Evolutionary conservation across 371 early-diverging fungal genomes (phyloP).

Genomic region (Umbelopsis sp.): DNA sequence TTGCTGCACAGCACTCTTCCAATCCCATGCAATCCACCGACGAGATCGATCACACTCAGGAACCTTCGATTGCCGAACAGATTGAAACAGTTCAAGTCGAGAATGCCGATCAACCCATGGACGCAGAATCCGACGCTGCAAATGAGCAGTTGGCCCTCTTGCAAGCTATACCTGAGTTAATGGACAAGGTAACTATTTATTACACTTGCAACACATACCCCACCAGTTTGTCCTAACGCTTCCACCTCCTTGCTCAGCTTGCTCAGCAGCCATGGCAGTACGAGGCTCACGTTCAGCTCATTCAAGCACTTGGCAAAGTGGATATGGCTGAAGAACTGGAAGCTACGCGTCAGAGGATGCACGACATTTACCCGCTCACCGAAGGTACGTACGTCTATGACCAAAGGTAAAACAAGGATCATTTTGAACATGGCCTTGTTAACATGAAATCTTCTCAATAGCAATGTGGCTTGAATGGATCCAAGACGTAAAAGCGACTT

Average conservation of each 20-base stretch:
- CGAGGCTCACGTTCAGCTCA: slow-evolving; percentile 37
- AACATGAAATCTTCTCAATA: slow-evolving; percentile 21
- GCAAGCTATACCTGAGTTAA: slow-evolving; percentile 31
- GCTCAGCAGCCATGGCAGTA: slow-evolving; percentile 41
- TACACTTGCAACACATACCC: too few species aligned
- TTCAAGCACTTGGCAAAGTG: slow-evolving; percentile 30
- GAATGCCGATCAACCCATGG: not conserved
- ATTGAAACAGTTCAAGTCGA: not conserved
- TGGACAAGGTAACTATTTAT: slow-evolving; percentile 30
- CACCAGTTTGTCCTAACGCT: not conserved
- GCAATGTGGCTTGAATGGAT: slow-evolving; percentile 75
- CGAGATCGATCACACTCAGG: not conserved
- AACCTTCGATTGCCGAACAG: not conserved
- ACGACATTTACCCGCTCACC: slow-evolving; percentile 58
- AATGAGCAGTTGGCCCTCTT: slow-evolving; percentile 27
- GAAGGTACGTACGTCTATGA: slow-evolving; percentile 56
- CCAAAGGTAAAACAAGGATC: not conserved
- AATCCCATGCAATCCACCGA: not conserved
- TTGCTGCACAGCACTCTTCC: too few species aligned
- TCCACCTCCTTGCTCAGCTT: slow-evolving; percentile 9
- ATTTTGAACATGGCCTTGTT: too few species aligned
- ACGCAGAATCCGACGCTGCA: slow-evolving; percentile 18
- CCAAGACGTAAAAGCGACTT: slow-evolving; percentile 47
- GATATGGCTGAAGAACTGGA: slow-evolving; percentile 51
- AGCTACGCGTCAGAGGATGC: slow-evolving; percentile 56